Evolutionary conservation across 805 yeast genomes (phyloP), one percentile per base, ranked within the genome.

Genomic region (Pichia nakasei): DNA sequence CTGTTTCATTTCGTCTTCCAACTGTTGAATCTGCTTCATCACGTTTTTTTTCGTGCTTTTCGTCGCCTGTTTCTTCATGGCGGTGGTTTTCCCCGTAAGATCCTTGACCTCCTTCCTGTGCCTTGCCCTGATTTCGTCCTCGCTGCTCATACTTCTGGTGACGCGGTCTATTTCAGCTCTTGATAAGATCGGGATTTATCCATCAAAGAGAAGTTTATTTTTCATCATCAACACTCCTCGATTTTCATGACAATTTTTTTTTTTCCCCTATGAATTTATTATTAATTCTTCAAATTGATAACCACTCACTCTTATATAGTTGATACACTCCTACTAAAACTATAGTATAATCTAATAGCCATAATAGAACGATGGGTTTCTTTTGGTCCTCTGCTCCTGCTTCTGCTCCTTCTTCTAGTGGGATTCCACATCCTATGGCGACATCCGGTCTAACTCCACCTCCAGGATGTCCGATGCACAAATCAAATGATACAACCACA

Each of bases 1-100:
- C 20, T 45, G 53, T 45, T 74, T 73, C 54, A 86, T 57, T 11
- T 70, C 75, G 2, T 63, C 63, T 53, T 84, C 86, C 66, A 86
- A 52, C 37, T 70, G 75, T 34, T 68, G 68, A 52, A 89, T 80
- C 54, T 76, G 75, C 42, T 68, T 68, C 50, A 70, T 61, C 9
- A 86, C 80, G 48, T 76, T 78, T 59, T 82, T 84, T 52, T 83
- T 75, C 41, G 80, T 84, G 39, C 87, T 81, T 57, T 86, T 85
- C 17, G 86, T 78, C 2, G 91, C 89, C 61, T 82, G 91, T 54
- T 85, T 85, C 65, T 82, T 85, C 71, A 88, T 63, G 2, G 84
- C 82, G 3, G 95, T 86, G 26, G 78, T 68, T 26, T 75, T 72
- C 9, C 84, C 82, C 19, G 75, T 68, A 47, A 86, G 66, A 45